Conservation (phyloP, 1,139 yeast species). For the Kurtzmaniella natalensis region DNA sequence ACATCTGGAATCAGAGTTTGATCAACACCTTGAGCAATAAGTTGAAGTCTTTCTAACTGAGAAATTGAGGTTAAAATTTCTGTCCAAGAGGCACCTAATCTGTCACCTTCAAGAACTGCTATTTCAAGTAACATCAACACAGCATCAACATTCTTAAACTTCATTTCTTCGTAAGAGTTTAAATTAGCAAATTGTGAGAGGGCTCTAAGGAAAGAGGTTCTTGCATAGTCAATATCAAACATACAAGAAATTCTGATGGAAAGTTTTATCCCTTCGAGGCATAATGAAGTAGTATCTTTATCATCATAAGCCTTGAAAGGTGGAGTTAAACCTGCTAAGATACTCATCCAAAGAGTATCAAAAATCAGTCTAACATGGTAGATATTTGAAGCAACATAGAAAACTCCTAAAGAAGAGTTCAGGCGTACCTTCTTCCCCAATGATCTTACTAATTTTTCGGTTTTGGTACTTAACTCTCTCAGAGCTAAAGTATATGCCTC, state of each 20-base stretch:
- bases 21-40: conserved; percentile 85
- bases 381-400: conserved; percentile 63
- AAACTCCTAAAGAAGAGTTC: conserved; percentile 24
- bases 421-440: conserved; percentile 49
- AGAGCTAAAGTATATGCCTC: conserved; percentile 94
- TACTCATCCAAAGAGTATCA: conserved; percentile 95
- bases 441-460: conserved; percentile 77
- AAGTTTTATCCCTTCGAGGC: conserved; percentile 81
- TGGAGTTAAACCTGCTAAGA: conserved; percentile 89
- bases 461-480: conserved; percentile 82
- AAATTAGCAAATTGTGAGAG: conserved; percentile 82
- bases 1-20: conserved; percentile 86
- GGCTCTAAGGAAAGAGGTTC: conserved; percentile 86
- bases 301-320: conserved; percentile 90
- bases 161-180: conserved; percentile 75
- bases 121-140: conserved; percentile 68
- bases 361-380: conserved; percentile 92
- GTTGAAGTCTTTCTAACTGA: conserved; percentile 85
- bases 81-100: conserved; percentile 71
- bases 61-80: conserved; percentile 79
- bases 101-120: conserved; percentile 75
- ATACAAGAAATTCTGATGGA: conserved; percentile 81
- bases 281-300: conserved; percentile 60
- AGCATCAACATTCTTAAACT: conserved; percentile 76
- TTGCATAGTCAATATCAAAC: conserved; percentile 79